A percentile compares a stretch with the other conserved stretches of the same genome.
Evolutionary conservation across 768 basidiomycete genomes (phyloP).

Genomic region (Hericium coralloides): DNA sequence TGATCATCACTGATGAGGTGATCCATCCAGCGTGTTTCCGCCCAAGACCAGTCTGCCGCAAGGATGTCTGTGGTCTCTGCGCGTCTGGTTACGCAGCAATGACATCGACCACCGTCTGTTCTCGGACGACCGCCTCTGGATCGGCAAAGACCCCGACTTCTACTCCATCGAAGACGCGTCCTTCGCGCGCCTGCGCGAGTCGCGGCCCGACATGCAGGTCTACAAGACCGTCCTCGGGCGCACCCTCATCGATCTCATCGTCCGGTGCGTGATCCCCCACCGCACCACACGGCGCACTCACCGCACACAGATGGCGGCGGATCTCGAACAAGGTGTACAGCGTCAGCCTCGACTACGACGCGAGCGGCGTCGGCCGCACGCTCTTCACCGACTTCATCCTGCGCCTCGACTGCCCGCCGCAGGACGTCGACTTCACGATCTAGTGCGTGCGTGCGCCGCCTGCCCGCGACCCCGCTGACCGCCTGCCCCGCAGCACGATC

Average conservation of each 20-base stretch:
- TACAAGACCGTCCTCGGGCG: conserved; percentile 50
- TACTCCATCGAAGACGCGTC: conserved; percentile 45
- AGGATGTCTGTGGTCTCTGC: conserved; percentile 46
- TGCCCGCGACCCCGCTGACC: neutral
- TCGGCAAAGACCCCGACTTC: conserved; percentile 62
- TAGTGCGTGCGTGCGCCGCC: conserved; percentile 33
- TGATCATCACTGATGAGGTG: neutral
- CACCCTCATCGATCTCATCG: conserved; percentile 46
- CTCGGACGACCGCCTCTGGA: conserved; percentile 55
- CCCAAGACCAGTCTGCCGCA: conserved; percentile 47
- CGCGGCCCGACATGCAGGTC: conserved; percentile 35
- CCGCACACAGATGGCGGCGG: conserved; percentile 37
- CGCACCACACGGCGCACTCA: neutral
- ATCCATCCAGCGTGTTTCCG: conserved; percentile 39
- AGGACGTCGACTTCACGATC: conserved; percentile 45
- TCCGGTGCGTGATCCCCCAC: conserved; percentile 30
- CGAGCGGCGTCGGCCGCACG: conserved; percentile 46
- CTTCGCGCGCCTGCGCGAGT: conserved; percentile 39
- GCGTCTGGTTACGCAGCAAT: conserved; percentile 54
- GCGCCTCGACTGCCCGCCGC: conserved; percentile 45
- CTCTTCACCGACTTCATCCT: conserved; percentile 48
- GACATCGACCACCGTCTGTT: conserved; percentile 58
- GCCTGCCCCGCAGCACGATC: conserved; percentile 32
- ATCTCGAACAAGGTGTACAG: conserved; percentile 37
- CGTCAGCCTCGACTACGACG: conserved; percentile 58